Evolutionary conservation across 176 grass and related monocot genomes (phyloP), one percentile per base, ranked within the genome.

Genomic region (Calamus simplicifolius): DNA sequence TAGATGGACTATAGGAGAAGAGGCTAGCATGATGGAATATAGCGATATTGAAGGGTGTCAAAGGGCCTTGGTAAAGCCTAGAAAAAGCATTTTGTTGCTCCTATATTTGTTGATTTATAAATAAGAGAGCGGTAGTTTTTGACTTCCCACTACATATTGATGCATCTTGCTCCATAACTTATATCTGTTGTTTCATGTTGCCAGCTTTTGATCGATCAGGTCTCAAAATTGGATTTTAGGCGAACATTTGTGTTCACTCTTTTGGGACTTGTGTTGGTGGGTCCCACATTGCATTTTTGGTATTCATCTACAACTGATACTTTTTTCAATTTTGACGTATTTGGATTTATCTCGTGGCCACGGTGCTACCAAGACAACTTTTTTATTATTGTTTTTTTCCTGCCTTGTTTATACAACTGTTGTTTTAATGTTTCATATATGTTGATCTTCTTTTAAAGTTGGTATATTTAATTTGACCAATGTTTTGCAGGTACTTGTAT

Each of bases 171-270:
- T 43, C 35, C 8, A 13, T 12, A 43, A 43, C 35, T 43, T 43
- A 43, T 10, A 13, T 43, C 35, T 13, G 35, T 43, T 43, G 35
- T 43, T 43, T 43, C 35, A 43, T 43, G 35, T 43, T 43, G 8
- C 35, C 71, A 94, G 89, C 74, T 94, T 85, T 65, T 59, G 28
- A 79, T 90, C 54, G 87, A 90, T 73, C 65, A 66, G 71, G 78
- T 74, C 50, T 59, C 77, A 26, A 56, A 87, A 71, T 68, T 96
- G 54, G 83, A 90, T 84, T 71, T 87, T 48, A 90, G 51, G 78
- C 67, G 91, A 77, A 88, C 83, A 13, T 84, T 90, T 81, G 83
- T 96, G 3, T 96, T 90, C 69, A 90, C 83, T 31, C 80, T 87
- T 52, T 69, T 96, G 75, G 91, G 91, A 17, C 80, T 96, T 52